phyloP scores from a whole-genome alignment of 2,329 filamentous ascomycete species.

The Trichoderma pleuroti region DNA sequence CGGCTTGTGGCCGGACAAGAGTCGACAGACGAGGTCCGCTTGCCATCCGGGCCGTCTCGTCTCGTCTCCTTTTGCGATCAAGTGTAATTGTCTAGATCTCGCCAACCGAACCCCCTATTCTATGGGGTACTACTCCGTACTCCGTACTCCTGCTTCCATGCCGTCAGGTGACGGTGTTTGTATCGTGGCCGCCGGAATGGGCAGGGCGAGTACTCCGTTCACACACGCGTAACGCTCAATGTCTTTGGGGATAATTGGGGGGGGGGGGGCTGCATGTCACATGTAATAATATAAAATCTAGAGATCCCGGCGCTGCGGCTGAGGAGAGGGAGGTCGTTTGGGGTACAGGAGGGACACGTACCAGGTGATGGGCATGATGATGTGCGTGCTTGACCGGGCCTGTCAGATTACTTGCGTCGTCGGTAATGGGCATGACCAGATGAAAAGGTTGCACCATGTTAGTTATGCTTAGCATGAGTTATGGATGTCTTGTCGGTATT shows the following conservation, averaged over 20 bases:
- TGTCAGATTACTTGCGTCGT: background rate
- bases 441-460: background rate
- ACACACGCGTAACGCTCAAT: background rate
- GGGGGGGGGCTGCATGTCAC: background rate
- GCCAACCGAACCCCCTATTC: background rate
- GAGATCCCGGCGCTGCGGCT: background rate
- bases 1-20: background rate
- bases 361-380: background rate
- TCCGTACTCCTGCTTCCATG: too few relatives aligned
- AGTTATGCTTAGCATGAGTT: background rate
- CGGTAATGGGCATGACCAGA: background rate
- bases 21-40: background rate
- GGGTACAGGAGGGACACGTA: background rate
- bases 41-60: background rate
- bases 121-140: constrained; percentile 5
- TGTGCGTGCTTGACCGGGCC: background rate
- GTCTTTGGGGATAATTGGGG: background rate
- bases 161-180: background rate
- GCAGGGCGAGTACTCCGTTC: background rate
- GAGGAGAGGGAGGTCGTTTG: background rate
- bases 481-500: background rate
- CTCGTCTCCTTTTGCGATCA: constrained; percentile 8
- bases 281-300: background rate
- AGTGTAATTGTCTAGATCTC: background rate
- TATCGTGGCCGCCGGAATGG: background rate